phyloP scores from a whole-genome alignment of 371 early-diverging fungal genomes.

The Dentiscutata heterogama region DNA sequence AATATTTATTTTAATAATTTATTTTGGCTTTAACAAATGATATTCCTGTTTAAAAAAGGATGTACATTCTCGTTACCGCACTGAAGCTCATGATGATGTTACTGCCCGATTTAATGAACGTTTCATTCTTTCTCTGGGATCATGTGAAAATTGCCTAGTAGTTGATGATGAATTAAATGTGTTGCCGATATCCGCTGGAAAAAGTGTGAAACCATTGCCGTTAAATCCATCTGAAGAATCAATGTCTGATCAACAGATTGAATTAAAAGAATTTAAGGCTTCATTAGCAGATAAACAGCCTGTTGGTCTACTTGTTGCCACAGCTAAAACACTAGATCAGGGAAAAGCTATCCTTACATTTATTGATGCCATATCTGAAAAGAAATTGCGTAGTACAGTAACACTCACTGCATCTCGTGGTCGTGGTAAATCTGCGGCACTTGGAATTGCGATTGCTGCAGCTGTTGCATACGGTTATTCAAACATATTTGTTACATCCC shows the following conservation, averaged over 20 bases:
- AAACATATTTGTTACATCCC: constrained; percentile 98
- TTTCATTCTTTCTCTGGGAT: constrained; percentile 94
- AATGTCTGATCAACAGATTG: constrained; percentile 71
- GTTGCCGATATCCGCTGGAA: constrained; percentile 91
- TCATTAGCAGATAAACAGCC: constrained; percentile 91
- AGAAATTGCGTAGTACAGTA: constrained; percentile 91
- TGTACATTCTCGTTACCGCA: constrained; percentile 94
- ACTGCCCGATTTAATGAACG: constrained; percentile 98
- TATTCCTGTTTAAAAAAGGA: constrained; percentile 64
- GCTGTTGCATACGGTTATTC: constrained; percentile 99
- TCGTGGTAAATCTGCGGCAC: constrained; percentile 99
- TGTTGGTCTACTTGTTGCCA: constrained; percentile 82
- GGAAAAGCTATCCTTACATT: constrained; percentile 95
- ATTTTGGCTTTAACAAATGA: constrained; percentile 11
- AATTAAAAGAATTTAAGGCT: constrained; percentile 84
- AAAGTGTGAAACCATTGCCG: constrained; percentile 89
- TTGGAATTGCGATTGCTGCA: constrained; percentile 97
- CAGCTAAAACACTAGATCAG: constrained; percentile 93
- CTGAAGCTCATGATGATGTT: constrained; percentile 94
- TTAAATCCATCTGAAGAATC: constrained; percentile 55
- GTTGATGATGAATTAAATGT: constrained; percentile 98
- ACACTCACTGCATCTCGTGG: constrained; percentile 98
- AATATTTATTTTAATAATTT: background rate
- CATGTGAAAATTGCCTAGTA: constrained; percentile 93
- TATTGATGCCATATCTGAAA: constrained; percentile 94